Base-by-base conservation (phyloP, 2,329 filamentous ascomycete species). In the Fusarium coicis region DNA sequence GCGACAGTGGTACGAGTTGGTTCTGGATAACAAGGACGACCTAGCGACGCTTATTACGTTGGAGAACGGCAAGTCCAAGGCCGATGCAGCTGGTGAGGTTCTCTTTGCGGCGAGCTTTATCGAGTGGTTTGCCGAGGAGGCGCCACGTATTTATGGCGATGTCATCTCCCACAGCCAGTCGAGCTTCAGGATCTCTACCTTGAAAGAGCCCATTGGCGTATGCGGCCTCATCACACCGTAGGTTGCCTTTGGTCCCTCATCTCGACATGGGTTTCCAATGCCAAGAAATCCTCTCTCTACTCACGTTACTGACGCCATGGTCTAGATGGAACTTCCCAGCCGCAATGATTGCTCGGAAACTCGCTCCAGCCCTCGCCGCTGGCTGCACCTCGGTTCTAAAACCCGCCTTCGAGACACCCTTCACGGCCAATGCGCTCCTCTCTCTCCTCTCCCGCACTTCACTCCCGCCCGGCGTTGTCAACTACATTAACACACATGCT, bases 61-160 rank as follows among this genome's bases (percentile, higher is more conserved):
- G 83, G 91, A 93, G 81, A 93, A 93, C 71, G 91, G 91, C 56
- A 93, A 93, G 83, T 89, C 91, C 2, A 77, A 91, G 30, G 85
- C 87, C 43, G 89, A 91, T 75, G 86, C 89, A 15, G 85, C 84
- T 72, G 86, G 84, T 18, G 89, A 91, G 79, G 87, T 87, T n/a
- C 79, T 81, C 30, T 91, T 90, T 74, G 87, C 88, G 4, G 85
- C 94, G 93, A 49, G 65, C 7, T 88, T 89, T 76, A 83, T 85
- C 4, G 87, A 86, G 80, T 90, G 87, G 87, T 90, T 89, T 70
- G 82, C 86, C 7, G 83, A 84, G 54, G 85, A 86, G 77, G 85
- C 85, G 8, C 84, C 85, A 60, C 80, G 83, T 23, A 68, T 84
- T 32, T 91, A 74, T 85, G 92, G 92, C 30, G 87, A 87, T 1